phyloP scores from a whole-genome alignment of 2,329 filamentous ascomycete species.

The Ophiostoma montium region DNA sequence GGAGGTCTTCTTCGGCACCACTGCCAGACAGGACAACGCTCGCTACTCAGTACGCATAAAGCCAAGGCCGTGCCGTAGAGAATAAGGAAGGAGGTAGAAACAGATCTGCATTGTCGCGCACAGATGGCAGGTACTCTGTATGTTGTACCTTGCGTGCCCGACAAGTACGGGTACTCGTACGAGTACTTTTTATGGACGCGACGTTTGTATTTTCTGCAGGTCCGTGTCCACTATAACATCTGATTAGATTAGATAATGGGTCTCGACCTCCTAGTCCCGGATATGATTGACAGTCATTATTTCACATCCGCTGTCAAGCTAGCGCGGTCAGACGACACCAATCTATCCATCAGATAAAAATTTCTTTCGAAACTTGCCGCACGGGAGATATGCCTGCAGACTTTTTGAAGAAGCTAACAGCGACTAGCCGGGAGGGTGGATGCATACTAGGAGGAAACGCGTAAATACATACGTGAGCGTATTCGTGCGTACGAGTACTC shows the following conservation, averaged over 20 bases:
- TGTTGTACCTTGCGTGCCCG: no score
- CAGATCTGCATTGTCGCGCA: no score
- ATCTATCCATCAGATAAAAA: background rate
- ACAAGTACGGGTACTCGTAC: no score
- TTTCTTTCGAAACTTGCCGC: background rate
- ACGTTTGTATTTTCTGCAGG: background rate
- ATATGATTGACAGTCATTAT: background rate
- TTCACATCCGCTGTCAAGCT: background rate
- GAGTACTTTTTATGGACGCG: no score
- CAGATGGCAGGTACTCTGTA: no score
- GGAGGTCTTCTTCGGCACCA: no score
- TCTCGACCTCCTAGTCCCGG: background rate
- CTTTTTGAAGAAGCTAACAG: background rate
- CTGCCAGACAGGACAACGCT: no score
- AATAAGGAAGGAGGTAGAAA: background rate
- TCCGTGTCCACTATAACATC: background rate
- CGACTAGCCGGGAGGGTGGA: background rate
- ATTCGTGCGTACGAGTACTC: background rate
- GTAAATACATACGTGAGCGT: no score
- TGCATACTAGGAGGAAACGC: no score
- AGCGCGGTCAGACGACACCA: background rate
- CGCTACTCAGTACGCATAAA: no score
- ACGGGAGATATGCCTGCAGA: background rate
- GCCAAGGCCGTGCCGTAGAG: no score
- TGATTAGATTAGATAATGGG: conserved; percentile 3